A percentile compares a stretch with the other conserved stretches of the same genome.
phyloP scores from a whole-genome alignment of 352 stramenopile genomes.

The Pythium myriotylum region DNA sequence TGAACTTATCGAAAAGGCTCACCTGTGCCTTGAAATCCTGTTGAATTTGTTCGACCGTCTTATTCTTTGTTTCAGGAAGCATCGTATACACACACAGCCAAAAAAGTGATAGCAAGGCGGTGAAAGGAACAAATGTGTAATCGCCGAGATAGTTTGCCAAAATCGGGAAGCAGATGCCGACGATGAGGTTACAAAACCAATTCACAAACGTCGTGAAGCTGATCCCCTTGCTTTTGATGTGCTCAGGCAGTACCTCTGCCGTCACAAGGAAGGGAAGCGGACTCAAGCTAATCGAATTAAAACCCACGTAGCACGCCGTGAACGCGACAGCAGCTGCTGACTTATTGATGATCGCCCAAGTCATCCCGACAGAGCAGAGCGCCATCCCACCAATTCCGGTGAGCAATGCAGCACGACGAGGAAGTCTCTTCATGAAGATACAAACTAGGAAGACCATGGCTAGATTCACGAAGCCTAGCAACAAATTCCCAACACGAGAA shows the following conservation, averaged over 20 bases:
- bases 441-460: constrained; percentile 31
- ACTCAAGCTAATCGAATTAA: constrained; percentile 44
- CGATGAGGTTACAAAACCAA: constrained; percentile 40
- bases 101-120: constrained; percentile 33
- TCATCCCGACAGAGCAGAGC: constrained; percentile 38
- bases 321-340: constrained; percentile 28
- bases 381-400: constrained; percentile 39
- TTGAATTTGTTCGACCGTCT: constrained; percentile 48
- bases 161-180: constrained; percentile 38
- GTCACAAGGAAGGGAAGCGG: constrained; percentile 43
- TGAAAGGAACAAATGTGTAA: constrained; percentile 47
- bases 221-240: constrained; percentile 40
- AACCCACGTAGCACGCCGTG: constrained; percentile 37
- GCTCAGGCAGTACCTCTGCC: constrained; percentile 43
- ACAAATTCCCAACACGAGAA: constrained; percentile 36
- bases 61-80: constrained; percentile 41
- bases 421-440: constrained; percentile 37
- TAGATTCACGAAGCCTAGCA: constrained; percentile 35
- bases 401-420: constrained; percentile 31
- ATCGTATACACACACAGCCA: constrained; percentile 41
- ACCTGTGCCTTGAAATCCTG: constrained; percentile 34
- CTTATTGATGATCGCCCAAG: constrained; percentile 35
- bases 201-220: constrained; percentile 45
- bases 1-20: constrained; percentile 35
- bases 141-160: constrained; percentile 34